phyloP scores from a whole-genome alignment of 306 rosid species.

The Carpinus fangiana region DNA sequence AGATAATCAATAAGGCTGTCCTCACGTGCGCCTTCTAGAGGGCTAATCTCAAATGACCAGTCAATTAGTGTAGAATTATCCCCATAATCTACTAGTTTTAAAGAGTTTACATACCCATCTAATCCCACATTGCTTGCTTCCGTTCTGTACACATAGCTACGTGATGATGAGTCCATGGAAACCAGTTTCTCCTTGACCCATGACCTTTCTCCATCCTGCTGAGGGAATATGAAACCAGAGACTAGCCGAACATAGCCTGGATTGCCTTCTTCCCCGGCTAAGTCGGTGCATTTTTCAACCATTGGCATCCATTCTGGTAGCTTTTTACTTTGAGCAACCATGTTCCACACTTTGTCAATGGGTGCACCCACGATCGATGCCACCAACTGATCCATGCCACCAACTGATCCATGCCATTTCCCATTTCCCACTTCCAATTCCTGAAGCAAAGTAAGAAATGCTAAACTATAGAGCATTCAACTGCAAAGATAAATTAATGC shows the following conservation, averaged over 20 bases:
- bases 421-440: conserved; percentile 35
- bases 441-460: conserved; percentile 23
- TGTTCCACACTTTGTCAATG: conserved; percentile 57
- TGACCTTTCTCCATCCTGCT: conserved; percentile 74
- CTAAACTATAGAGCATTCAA: not conserved
- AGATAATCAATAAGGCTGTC: conserved; percentile 64
- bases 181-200: conserved; percentile 87
- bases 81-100: conserved; percentile 63
- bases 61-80: conserved; percentile 59
- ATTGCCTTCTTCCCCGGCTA: conserved; percentile 62
- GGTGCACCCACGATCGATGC: conserved; percentile 65
- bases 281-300: conserved; percentile 67
- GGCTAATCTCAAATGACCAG: conserved; percentile 68
- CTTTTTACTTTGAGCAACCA: conserved; percentile 60
- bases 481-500: not conserved
- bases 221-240: conserved; percentile 85
- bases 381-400: conserved; percentile 62
- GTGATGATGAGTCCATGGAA: conserved; percentile 49
- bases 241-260: conserved; percentile 59
- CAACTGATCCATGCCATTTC: conserved; percentile 72
- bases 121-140: conserved; percentile 81
- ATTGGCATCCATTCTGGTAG: conserved; percentile 76
- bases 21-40: conserved; percentile 50
- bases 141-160: conserved; percentile 57
- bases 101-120: conserved; percentile 68